These are phyloP conservation scores for Blastobotrys apis DNA, from an alignment of 1,139 yeast species.

Conservation along the genomic window DNA sequence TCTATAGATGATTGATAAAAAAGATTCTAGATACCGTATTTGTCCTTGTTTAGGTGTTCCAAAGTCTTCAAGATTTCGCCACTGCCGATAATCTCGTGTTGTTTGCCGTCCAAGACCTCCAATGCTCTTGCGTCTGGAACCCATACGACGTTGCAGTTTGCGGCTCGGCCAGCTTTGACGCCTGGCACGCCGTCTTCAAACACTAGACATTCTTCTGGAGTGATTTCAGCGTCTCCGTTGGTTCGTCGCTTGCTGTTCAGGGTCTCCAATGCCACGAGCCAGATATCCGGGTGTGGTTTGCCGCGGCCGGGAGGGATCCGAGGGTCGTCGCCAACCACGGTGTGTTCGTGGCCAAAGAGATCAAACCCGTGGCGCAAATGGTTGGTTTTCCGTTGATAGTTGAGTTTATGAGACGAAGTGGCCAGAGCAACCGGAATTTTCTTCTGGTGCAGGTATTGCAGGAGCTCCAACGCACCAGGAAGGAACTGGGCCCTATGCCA, in stretches of 20 bases:
- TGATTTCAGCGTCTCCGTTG: constrained; percentile 43
- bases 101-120: constrained; percentile 43
- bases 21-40: constrained; percentile 35
- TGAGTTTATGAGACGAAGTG: constrained; percentile 68
- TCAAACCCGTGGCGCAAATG: constrained; percentile 61
- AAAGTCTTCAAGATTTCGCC: constrained; percentile 58
- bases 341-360: constrained; percentile 56
- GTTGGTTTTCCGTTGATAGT: constrained; percentile 62
- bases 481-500: constrained; percentile 67
- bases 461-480: constrained; percentile 79
- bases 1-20: constrained; percentile 5
- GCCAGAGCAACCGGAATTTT: constrained; percentile 83
- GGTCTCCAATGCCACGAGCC: constrained; percentile 72
- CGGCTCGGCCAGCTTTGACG: constrained; percentile 72
- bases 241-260: constrained; percentile 47
- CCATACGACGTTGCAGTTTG: constrained; percentile 88
- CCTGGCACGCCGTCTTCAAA: constrained; percentile 97
- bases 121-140: constrained; percentile 78
- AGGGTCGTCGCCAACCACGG: constrained; percentile 84
- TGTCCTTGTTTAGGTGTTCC: constrained; percentile 48
- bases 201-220: constrained; percentile 74
- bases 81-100: constrained; percentile 41
- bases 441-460: constrained; percentile 47
- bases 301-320: constrained; percentile 82
- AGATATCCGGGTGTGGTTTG: constrained; percentile 89